Percentiles rank a stretch among this genome's conserved stretches.
Conservation (phyloP, 2,329 filamentous ascomycete species). For the Calonectria crousiana region DNA sequence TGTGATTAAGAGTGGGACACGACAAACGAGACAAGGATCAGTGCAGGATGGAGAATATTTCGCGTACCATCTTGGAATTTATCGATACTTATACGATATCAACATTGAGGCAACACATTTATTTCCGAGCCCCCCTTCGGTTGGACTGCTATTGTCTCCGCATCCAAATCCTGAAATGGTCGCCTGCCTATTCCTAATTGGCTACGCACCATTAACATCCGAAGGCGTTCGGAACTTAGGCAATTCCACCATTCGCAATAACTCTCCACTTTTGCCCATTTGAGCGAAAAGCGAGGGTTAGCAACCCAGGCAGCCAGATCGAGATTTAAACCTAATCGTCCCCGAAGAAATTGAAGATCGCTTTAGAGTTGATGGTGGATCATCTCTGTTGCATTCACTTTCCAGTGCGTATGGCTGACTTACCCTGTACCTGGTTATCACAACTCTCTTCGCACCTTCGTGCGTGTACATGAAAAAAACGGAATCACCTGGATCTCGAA, state of each 20-base stretch:
- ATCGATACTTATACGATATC: background rate
- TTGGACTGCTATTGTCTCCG: conserved; percentile 18
- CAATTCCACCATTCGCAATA: background rate
- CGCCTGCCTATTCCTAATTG: conserved; percentile 34
- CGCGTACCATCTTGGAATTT: background rate
- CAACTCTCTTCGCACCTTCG: too few relatives aligned
- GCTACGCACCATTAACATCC: conserved; percentile 34
- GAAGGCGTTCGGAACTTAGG: conserved; percentile 32
- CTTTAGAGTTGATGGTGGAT: background rate
- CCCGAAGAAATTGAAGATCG: background rate
- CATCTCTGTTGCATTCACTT: too few relatives aligned
- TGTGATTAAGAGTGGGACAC: background rate
- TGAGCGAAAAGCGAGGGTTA: background rate
- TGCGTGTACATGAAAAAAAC: too few relatives aligned
- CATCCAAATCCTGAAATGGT: conserved; percentile 30
- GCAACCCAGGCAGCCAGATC: background rate
- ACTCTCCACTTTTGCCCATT: background rate
- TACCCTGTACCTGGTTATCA: too few relatives aligned
- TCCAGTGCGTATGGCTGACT: too few relatives aligned
- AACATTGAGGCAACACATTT: background rate
- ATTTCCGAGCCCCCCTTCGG: conserved; percentile 4
- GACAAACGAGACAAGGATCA: background rate
- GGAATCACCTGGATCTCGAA: too few relatives aligned
- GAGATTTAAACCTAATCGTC: background rate
- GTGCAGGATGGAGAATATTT: background rate